These are phyloP conservation scores for Lippia alba DNA, from an alignment of 305 asterid genomes.

Conservation along the genomic window DNA sequence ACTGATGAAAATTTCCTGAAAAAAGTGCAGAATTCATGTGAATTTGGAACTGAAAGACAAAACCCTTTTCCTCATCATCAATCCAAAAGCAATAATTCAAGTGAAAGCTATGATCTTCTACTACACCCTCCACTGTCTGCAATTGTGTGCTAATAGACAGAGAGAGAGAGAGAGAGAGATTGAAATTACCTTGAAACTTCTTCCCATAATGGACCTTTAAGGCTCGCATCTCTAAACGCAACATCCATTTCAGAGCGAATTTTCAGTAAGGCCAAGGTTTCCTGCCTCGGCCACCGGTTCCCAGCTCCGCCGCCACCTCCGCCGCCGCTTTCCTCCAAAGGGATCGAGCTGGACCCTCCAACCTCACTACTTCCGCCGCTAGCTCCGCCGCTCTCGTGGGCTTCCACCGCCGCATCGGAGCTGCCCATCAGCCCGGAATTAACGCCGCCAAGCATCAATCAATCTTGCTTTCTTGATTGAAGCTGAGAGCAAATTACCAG, in stretches of 20 bases:
- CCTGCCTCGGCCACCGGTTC: slow-evolving; percentile 96
- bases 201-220: slow-evolving; percentile 98
- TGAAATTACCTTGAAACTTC: slow-evolving; percentile 81
- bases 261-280: slow-evolving; percentile 77
- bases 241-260: slow-evolving; percentile 92
- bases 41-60: slow-evolving; percentile 34
- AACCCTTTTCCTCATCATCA: slow-evolving; percentile 16
- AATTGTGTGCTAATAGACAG: background rate
- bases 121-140: slow-evolving; percentile 21
- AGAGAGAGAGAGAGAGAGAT: background rate
- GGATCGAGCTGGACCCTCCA: slow-evolving; percentile 45
- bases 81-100: slow-evolving; percentile 38
- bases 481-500: slow-evolving; percentile 42
- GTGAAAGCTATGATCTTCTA: slow-evolving; percentile 28
- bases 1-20: slow-evolving; percentile 53
- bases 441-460: slow-evolving; percentile 59
- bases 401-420: slow-evolving; percentile 42
- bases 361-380: slow-evolving; percentile 69
- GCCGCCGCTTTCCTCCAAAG: slow-evolving; percentile 55
- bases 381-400: slow-evolving; percentile 63
- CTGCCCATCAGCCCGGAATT: slow-evolving; percentile 46
- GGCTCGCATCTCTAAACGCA: slow-evolving; percentile 78
- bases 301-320: slow-evolving; percentile 70
- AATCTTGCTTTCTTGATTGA: background rate
- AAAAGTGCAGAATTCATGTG: slow-evolving; percentile 59